Percentiles rank a stretch among this genome's conserved stretches.
These are phyloP conservation scores for Paraconiothyrium sp. DNA, from an alignment of 2,329 filamentous ascomycete species.

Conservation along the genomic window DNA sequence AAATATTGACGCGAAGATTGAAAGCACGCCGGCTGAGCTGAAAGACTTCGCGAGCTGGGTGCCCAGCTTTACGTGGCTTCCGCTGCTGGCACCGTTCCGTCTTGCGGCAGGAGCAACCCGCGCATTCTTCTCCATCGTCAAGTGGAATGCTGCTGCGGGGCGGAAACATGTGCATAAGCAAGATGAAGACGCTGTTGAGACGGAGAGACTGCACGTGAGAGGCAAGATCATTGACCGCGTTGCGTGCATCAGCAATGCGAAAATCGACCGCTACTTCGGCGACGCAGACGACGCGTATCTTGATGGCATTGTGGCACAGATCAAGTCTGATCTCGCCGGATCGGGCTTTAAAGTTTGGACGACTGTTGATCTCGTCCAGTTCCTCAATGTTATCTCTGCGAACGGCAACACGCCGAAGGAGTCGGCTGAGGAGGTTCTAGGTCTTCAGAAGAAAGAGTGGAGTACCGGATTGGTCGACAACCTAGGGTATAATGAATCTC, in stretches of 20 bases:
- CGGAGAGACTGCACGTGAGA: slow-evolving; percentile 21
- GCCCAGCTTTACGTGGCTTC: slow-evolving; percentile 40
- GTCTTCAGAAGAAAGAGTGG: slow-evolving; percentile 9
- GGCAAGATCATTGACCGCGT: slow-evolving; percentile 26
- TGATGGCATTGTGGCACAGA: slow-evolving; percentile 9
- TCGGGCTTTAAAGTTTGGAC: slow-evolving; percentile 20
- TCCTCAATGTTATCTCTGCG: slow-evolving; percentile 18
- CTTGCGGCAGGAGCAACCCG: slow-evolving; percentile 19
- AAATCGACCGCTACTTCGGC: slow-evolving; percentile 14
- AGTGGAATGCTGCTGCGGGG: slow-evolving; percentile 24
- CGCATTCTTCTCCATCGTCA: slow-evolving; percentile 2
- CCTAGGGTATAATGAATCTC: slow-evolving; percentile 15
- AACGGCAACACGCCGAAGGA: slow-evolving; percentile 20
- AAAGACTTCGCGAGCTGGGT: slow-evolving; percentile 43
- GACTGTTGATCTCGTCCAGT: slow-evolving; percentile 20
- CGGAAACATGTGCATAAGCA: slow-evolving; percentile 19
- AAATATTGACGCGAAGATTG: slow-evolving; percentile 26
- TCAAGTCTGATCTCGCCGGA: slow-evolving; percentile 16
- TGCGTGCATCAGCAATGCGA: slow-evolving; percentile 16
- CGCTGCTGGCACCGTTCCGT: slow-evolving; percentile 22
- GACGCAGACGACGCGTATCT: slow-evolving; percentile 20
- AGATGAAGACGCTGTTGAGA: slow-evolving; percentile 6
- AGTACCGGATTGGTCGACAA: slow-evolving; percentile 4
- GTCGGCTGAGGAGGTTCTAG: slow-evolving; percentile 23
- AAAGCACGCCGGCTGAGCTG: slow-evolving; percentile 37